Evolutionary conservation across 2,329 filamentous ascomycete species (phyloP), one percentile per base, ranked within the genome.

Genomic region (Beauveria brongniartii): DNA sequence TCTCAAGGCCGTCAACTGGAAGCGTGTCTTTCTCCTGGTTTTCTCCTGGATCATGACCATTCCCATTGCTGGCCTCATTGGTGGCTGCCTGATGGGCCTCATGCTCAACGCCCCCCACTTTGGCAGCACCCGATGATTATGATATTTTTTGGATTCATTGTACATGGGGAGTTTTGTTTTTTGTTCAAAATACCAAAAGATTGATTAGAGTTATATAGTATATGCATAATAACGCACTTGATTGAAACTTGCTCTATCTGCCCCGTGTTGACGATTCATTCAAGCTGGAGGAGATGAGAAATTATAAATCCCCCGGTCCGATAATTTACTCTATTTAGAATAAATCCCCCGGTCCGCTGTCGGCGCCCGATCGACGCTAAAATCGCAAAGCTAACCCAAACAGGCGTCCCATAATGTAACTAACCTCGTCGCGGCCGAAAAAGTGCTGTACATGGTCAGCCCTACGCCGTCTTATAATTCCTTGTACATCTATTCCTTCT

Each of bases 1-100:
- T 30, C 64, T 84, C 62, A 87, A 84, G 75, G 88, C 89, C 1
- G 85, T 92, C 68, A 92, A 92, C 80, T 92, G 80, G 76, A 83
- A 90, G 74, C 85, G 87, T 71, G 85, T 92, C 10, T 82, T 80
- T 47, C 82, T 90, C 8, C 71, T 92, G 63, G 67, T 88, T 55
- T 74, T 89, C 60, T 84, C 83, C 0, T 92, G 89, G 74, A 67
- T 76, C 67, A 73, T 75, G 72, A 78, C 75, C 30, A 74, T 78
- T 53, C 75, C 75, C 51, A 70, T 78, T 59, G 75, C 75, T 22
- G 75, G 75, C 43, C 69, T 72, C 16, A 72, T 78, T 30, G 75
- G 74, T 60, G 75, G 75, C 44, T 69, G 69, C 43, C 66, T 75
- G 37, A 77, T 77, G 75, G 75, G 67, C 18, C 66, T 78, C 10